phyloP scores from a whole-genome alignment of 306 rosid species.

The Nissolia schottii region DNA sequence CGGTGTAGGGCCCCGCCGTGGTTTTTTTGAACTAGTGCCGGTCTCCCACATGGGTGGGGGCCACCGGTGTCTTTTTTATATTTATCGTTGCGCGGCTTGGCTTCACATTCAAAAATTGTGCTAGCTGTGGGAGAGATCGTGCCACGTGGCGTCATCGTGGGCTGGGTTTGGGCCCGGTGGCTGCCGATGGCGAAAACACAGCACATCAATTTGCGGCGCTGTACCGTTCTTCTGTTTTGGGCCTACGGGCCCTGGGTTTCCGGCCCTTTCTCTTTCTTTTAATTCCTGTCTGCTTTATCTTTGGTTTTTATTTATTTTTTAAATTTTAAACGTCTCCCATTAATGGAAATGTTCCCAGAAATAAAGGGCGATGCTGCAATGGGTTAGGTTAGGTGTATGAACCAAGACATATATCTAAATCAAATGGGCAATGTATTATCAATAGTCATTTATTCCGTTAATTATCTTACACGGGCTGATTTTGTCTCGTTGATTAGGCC shows the following conservation, averaged over 20 bases:
- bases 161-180: background rate
- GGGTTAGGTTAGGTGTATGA: background rate
- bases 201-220: constrained; percentile 13
- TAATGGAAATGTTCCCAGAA: background rate
- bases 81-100: constrained; percentile 84
- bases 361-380: background rate
- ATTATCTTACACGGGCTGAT: background rate
- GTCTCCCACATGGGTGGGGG: constrained; percentile 88
- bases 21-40: constrained; percentile 34
- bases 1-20: constrained; percentile 31
- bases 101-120: constrained; percentile 57
- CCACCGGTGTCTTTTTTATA: constrained; percentile 19
- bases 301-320: background rate
- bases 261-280: background rate
- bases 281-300: background rate
- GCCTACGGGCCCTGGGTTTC: constrained; percentile 5
- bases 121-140: background rate
- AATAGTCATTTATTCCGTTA: background rate
- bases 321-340: background rate
- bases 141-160: constrained; percentile 33
- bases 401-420: background rate
- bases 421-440: background rate
- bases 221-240: background rate
- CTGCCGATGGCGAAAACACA: background rate
- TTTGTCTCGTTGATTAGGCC: background rate